Evolutionary conservation across 805 yeast species (phyloP).

Genomic region (Millerozyma acaciae): DNA sequence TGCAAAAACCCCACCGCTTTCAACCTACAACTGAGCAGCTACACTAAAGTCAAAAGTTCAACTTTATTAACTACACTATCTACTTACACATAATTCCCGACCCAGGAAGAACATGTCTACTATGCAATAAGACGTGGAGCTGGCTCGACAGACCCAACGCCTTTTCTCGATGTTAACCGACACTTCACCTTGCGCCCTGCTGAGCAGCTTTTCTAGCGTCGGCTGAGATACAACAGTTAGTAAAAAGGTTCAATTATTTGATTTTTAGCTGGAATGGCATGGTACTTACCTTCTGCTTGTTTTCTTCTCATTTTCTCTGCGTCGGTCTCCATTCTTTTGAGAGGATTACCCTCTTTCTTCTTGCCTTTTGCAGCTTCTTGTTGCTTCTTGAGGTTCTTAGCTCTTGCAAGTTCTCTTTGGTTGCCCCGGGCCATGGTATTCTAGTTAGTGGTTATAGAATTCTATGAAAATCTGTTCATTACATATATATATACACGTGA

Average conservation of each 20-base stretch:
- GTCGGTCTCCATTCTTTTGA: constrained; percentile 79
- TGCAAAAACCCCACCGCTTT: no score
- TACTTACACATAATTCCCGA: not conserved
- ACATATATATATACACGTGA: no score
- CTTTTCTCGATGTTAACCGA: not conserved
- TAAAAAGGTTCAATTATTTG: constrained; percentile 4
- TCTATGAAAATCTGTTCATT: no score
- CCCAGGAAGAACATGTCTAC: not conserved
- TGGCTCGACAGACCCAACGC: not conserved
- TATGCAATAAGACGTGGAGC: not conserved
- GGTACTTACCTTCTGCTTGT: constrained; percentile 70
- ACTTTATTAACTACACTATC: no score
- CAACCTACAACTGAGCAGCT: no score
- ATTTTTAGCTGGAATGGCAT: not conserved
- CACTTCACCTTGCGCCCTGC: constrained; percentile 4
- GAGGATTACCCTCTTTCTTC: constrained; percentile 80
- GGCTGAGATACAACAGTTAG: constrained; percentile 29
- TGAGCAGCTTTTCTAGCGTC: constrained; percentile 47
- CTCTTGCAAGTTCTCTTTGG: constrained; percentile 92
- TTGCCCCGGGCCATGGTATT: constrained; percentile 85
- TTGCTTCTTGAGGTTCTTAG: constrained; percentile 79
- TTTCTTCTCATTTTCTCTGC: constrained; percentile 88
- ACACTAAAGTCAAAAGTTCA: no score
- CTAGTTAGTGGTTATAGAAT: no score
- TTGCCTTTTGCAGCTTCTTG: constrained; percentile 52